Evolutionary conservation across 257 asterid genomes (phyloP), one percentile per base, ranked within the genome.

Genomic region (Fraxinus quadrangulata): DNA sequence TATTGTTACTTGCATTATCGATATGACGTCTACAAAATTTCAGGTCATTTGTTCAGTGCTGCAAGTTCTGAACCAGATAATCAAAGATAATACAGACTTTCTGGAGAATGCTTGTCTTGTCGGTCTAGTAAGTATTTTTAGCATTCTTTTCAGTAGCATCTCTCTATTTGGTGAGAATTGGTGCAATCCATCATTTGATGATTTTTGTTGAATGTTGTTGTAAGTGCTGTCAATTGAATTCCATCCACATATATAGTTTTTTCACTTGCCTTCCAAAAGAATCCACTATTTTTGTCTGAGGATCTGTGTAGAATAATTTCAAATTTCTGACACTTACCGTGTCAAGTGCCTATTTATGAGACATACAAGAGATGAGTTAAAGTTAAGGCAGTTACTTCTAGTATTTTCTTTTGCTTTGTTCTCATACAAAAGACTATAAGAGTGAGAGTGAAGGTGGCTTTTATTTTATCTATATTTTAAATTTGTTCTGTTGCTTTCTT

Each of bases 21-120:
- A 34, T 26, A 47, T 0, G 75, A 71, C 69, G 10, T 70, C 19
- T 6, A 70, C 59, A 71, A 63, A 77, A 66, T 74, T 81, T 74
- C 89, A 93, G 98, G 97, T 92, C 59, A 89, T 89, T 56, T 92
- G 99, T 84, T 87, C 97, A 1, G 97, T 92, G 84, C 90, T 96
- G 82, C 97, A 96, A 84, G 96, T 96, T 79, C 87, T 96, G 73
- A 96, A 96, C 84, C 91, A 90, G 87, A 88, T 96, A 80, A 91
- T 93, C 79, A 91, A 92, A 89, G 98, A 92, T 83, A 93, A 91
- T 85, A 86, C 95, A 10, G 99, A 92, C 80, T 86, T 88, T 85
- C 97, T 89, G 88, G 99, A 93, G 87, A 93, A 93, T 89, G 99
- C 99, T 83, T 93, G 99, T 84, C 94, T 96, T 59, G 94, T 93